These are phyloP conservation scores for Ceratocystis cubensis DNA, from an alignment of 2,329 filamentous ascomycete genomes.

Conservation along the genomic window DNA sequence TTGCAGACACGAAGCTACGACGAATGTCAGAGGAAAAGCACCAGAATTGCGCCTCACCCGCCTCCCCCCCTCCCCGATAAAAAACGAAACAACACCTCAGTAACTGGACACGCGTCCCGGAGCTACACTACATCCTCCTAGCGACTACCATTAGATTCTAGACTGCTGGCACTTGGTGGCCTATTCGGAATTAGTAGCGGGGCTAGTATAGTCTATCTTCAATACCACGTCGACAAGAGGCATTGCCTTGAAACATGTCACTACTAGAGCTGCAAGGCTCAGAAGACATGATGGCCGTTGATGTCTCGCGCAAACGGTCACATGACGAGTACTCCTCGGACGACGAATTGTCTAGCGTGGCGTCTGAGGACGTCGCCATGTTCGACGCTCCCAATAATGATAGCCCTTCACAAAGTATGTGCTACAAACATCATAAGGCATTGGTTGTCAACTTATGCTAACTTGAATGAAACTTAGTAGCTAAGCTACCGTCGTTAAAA, in stretches of 20 bases:
- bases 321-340: conserved; percentile 35
- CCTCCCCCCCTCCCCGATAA: too few species aligned
- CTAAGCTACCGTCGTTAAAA: conserved; percentile 8
- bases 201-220: not conserved
- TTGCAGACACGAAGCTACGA: too few species aligned
- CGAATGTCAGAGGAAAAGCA: too few species aligned
- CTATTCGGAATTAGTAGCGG: not conserved
- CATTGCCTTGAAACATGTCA: conserved; percentile 31
- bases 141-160: not conserved
- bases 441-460: conserved; percentile 30
- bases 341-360: conserved; percentile 21
- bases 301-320: conserved; percentile 35
- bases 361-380: conserved; percentile 17
- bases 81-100: not conserved
- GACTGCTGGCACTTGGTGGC: not conserved
- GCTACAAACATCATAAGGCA: conserved; percentile 24
- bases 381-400: conserved; percentile 11
- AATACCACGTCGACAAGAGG: not conserved
- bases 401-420: conserved; percentile 1
- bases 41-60: not conserved
- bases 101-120: not conserved
- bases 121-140: not conserved
- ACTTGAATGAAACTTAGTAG: conserved; percentile 16
- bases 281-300: conserved; percentile 32
- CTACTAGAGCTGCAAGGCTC: conserved; percentile 30